A percentile compares a stretch with the other conserved stretches of the same genome.
phyloP scores from a whole-genome alignment of 805 yeast species.

The Myxozyma neotropica region DNA sequence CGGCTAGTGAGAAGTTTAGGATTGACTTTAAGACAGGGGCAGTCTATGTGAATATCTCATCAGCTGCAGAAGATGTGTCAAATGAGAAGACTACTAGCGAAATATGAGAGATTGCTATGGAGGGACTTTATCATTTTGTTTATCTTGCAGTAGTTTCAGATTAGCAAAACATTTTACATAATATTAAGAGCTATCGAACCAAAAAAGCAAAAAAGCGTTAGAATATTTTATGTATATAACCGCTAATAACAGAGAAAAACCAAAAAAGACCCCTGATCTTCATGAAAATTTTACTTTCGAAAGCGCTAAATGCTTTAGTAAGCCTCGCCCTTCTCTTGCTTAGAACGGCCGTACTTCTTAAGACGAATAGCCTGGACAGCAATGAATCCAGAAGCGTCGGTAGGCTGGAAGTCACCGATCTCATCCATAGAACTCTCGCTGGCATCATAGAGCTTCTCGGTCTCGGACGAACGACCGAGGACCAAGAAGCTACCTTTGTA shows the following conservation, averaged over 20 bases:
- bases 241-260: neutral
- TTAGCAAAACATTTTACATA: neutral
- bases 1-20: conserved; percentile 44
- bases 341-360: conserved; percentile 96
- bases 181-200: neutral
- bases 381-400: conserved; percentile 95
- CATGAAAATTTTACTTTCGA: no score
- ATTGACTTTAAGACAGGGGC: conserved; percentile 33
- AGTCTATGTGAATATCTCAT: conserved; percentile 28
- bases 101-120: no score
- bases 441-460: conserved; percentile 96
- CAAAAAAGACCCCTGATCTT: no score
- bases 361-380: conserved; percentile 98
- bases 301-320: conserved; percentile 33
- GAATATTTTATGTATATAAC: neutral
- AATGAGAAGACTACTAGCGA: neutral
- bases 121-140: no score
- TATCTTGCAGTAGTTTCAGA: no score
- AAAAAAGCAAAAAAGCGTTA: neutral
- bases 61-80: neutral
- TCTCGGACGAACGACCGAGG: conserved; percentile 91
- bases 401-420: conserved; percentile 95
- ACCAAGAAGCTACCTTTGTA: conserved; percentile 87
- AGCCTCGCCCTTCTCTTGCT: conserved; percentile 70
- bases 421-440: conserved; percentile 99